Conservation (phyloP, 2,329 filamentous ascomycete genomes). For the Hawksworthiomyces lignivorus region DNA sequence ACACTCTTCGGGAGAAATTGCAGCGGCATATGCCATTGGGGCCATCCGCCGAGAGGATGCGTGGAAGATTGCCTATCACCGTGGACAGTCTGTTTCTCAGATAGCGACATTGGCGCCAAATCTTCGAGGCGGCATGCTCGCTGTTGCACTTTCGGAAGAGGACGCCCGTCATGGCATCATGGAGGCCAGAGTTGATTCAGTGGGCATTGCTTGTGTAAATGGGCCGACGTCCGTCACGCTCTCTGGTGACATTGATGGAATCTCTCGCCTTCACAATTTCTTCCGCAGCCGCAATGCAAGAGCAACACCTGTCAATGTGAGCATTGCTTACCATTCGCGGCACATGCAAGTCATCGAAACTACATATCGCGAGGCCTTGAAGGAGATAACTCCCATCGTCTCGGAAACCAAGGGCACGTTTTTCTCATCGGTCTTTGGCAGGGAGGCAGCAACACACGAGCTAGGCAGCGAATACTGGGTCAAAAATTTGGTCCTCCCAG, state of each 20-base stretch:
- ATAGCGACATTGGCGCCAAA: slow-evolving; percentile 22
- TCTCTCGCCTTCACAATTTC: slow-evolving; percentile 24
- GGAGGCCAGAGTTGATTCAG: slow-evolving; percentile 19
- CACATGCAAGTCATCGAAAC: slow-evolving; percentile 31
- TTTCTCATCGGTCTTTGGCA: slow-evolving; percentile 20
- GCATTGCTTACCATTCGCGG: slow-evolving; percentile 41
- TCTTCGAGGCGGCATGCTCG: slow-evolving; percentile 30
- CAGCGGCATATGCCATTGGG: slow-evolving; percentile 33
- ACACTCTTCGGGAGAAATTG: slow-evolving; percentile 38
- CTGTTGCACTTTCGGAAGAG: slow-evolving; percentile 22
- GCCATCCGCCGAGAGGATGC: slow-evolving; percentile 29
- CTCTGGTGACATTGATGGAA: slow-evolving; percentile 26
- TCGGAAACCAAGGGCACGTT: neutral
- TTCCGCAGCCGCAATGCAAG: slow-evolving; percentile 14
- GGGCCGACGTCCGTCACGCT: slow-evolving; percentile 26
- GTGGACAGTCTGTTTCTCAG: slow-evolving; percentile 25
- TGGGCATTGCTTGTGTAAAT: slow-evolving; percentile 25
- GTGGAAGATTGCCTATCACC: slow-evolving; percentile 30
- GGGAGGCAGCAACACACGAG: neutral
- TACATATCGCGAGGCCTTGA: slow-evolving; percentile 14
- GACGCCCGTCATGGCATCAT: slow-evolving; percentile 18
- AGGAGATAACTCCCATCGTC: neutral
- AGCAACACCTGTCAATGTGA: slow-evolving; percentile 29
- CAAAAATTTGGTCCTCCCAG: slow-evolving; percentile 26
- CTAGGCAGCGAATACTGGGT: slow-evolving; percentile 25